Evolutionary conservation across 192 early-diverging fungal genomes (phyloP), one percentile per base, ranked within the genome.

Genomic region (Coemansia sp.): DNA sequence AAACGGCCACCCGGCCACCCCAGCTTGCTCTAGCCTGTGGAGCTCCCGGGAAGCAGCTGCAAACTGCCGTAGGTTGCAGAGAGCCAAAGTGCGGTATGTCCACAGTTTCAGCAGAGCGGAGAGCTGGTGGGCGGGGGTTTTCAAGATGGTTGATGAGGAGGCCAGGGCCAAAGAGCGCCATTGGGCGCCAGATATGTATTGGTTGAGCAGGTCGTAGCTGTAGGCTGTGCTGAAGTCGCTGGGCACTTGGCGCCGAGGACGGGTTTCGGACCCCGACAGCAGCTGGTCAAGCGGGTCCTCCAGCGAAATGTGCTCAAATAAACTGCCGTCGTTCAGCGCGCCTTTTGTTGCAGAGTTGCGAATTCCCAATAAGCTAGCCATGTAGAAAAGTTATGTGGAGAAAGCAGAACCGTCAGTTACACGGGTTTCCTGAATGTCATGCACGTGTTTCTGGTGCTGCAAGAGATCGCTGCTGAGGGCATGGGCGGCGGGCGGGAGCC

Each of bases 111-210:
- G 48, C n/a, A 60, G 2, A 2, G 52, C 19, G 20, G 30, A 46
- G 5, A 21, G 31, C 19, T 69, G 52, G 10, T 12, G 7, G 2
- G 41, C 47, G 0, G 57, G 7, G 8, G 58, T 65, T 31, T 56
- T 58, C 12, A 55, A 28, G 0, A 70, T 70, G 1, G 68, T 51
- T 14, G 74, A 56, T 21, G 46, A 50, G 3, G 68, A 15, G 0
- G 74, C 74, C 26, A 78, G 40, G 0, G 74, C 74, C 35, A 78
- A 41, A 0, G 63, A 42, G 0, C 74, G 67, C 74, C 74, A 78
- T 21, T 70, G 74, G 13, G 46, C 58, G 55, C 74, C 57, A 0
- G 50, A 42, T 1, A 66, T 45, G 35, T 47, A 61, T 49, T 78
- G 74, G 59, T 70, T 78, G 37, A 78, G 64, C 3, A 41, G 23